Percentiles rank a stretch among this genome's conserved stretches.
These are phyloP conservation scores for Fusarium chuoi DNA, from an alignment of 2,329 filamentous ascomycete genomes.

Conservation along the genomic window DNA sequence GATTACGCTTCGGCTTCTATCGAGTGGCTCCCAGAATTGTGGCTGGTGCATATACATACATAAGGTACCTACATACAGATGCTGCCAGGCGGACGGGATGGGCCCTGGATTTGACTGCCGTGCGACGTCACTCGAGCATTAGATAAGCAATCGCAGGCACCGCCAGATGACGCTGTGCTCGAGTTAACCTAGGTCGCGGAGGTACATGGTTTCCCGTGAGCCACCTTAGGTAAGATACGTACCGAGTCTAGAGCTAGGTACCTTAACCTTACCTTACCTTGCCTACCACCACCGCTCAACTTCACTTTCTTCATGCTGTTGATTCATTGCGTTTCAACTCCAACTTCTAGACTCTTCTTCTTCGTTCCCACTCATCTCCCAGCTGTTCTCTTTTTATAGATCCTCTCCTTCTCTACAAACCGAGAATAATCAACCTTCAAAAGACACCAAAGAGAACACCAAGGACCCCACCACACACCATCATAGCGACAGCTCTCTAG, in stretches of 20 bases:
- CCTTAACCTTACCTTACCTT: background rate
- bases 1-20: constrained; percentile 20
- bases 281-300: background rate
- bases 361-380: background rate
- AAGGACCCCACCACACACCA: constrained; percentile 24
- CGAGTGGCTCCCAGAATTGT: constrained; percentile 18
- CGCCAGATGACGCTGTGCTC: constrained; percentile 45
- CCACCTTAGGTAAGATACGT: constrained; percentile 24
- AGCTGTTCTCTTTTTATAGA: background rate
- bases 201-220: background rate
- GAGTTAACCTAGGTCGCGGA: background rate
- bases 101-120: constrained; percentile 14
- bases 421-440: background rate
- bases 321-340: constrained; percentile 36
- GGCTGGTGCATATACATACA: background rate
- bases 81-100: background rate
- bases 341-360: constrained; percentile 19
- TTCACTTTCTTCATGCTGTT: constrained; percentile 17
- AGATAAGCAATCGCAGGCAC: constrained; percentile 40
- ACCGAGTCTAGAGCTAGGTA: constrained; percentile 6
- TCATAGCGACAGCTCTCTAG: constrained; percentile 9
- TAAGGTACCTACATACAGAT: too few species aligned
- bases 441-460: constrained; percentile 4
- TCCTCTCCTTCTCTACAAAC: background rate
- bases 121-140: constrained; percentile 35